Conservation (phyloP, 345 rosid species). For the Durio zibethinus region DNA sequence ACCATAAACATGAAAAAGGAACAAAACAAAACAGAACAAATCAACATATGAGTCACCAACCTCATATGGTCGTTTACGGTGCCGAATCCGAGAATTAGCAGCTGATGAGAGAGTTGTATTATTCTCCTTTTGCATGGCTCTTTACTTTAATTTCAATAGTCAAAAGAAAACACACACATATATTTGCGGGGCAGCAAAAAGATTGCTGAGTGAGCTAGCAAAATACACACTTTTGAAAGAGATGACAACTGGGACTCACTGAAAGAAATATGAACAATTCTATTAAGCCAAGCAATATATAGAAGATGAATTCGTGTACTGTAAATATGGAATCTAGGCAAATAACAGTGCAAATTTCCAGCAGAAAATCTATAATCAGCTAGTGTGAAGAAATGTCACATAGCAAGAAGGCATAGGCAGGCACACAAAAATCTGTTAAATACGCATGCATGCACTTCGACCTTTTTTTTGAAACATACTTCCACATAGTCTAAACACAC, state of each 20-base stretch:
- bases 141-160: constrained; percentile 3
- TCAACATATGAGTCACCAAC: constrained; percentile 28
- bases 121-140: constrained; percentile 64
- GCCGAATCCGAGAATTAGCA: constrained; percentile 48
- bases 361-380: constrained; percentile 1
- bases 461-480: not conserved
- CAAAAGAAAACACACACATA: constrained; percentile 8
- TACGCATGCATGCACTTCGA: not conserved
- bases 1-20: constrained; percentile 2
- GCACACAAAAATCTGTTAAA: not conserved
- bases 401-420: not conserved
- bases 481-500: not conserved
- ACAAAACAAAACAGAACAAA: not conserved
- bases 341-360: not conserved
- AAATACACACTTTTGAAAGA: not conserved
- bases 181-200: not conserved
- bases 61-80: constrained; percentile 73
- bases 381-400: not conserved
- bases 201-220: constrained; percentile 11
- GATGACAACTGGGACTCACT: not conserved
- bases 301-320: not conserved
- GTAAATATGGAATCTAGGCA: not conserved
- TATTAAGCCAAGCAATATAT: not conserved
- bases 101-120: constrained; percentile 40
- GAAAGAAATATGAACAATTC: not conserved